These are phyloP conservation scores for Suhomyces wounanorum DNA, from an alignment of 1,139 yeast genomes.

Conservation along the genomic window DNA sequence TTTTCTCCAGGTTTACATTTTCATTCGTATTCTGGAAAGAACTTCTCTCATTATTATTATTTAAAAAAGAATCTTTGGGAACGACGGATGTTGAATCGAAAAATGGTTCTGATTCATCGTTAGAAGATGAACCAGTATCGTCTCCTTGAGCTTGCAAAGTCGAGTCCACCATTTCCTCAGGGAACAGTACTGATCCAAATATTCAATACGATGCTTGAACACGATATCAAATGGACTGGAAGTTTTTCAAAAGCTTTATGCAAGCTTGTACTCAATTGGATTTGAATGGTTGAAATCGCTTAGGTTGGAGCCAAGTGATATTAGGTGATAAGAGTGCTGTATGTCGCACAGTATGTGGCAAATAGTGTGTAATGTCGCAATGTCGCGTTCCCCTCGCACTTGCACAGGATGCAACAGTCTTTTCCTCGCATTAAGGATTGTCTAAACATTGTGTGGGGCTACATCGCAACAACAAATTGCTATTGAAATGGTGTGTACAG, in stretches of 20 bases:
- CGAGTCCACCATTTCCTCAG: neutral
- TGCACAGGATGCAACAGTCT: neutral
- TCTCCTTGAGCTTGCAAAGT: neutral
- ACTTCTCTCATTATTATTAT: neutral
- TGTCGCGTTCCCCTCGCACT: neutral
- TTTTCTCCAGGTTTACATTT: neutral
- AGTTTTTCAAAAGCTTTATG: neutral
- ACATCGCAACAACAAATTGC: neutral
- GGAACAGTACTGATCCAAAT: neutral
- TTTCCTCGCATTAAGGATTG: neutral
- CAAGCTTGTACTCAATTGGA: neutral
- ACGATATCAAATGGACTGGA: neutral
- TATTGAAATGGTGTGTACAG: neutral
- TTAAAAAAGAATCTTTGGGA: neutral
- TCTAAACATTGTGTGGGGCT: neutral
- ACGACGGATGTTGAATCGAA: neutral
- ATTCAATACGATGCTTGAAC: neutral
- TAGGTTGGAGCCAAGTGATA: neutral
- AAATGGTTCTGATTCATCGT: neutral
- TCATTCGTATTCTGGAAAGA: neutral
- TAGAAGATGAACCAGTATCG: neutral
- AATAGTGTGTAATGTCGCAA: neutral
- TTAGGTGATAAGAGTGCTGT: neutral
- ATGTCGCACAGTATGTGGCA: constrained; percentile 2
- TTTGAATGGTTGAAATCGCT: neutral